A percentile compares a stretch with the other conserved stretches of the same genome.
These are phyloP conservation scores for Porcisia hertigi DNA, from an alignment of 208 protist species.

Conservation along the genomic window DNA sequence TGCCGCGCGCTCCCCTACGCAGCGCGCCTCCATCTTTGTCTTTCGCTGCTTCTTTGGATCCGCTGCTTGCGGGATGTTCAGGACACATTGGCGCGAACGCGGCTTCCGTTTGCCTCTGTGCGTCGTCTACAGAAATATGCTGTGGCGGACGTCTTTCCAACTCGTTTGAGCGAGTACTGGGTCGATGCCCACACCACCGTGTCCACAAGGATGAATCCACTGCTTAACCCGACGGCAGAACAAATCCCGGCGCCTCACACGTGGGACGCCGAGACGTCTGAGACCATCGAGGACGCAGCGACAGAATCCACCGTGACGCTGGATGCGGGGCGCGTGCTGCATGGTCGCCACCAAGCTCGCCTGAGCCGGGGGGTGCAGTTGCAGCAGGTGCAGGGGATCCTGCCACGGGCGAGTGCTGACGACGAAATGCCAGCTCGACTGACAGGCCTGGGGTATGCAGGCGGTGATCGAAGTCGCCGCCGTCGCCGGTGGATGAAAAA, in stretches of 20 bases:
- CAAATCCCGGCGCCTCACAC: slow-evolving; percentile 80
- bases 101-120: slow-evolving; percentile 50
- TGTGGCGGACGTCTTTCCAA: slow-evolving; percentile 68
- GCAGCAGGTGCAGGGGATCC: slow-evolving; percentile 48
- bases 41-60: slow-evolving; percentile 74
- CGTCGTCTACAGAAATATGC: slow-evolving; percentile 34
- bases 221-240: slow-evolving; percentile 65
- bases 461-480: slow-evolving; percentile 14
- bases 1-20: slow-evolving; percentile 58
- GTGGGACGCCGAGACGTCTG: slow-evolving; percentile 65
- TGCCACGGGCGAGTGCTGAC: slow-evolving; percentile 52
- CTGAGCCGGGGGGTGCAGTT: slow-evolving; percentile 19
- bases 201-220: slow-evolving; percentile 37
- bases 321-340: slow-evolving; percentile 21
- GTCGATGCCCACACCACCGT: slow-evolving; percentile 67
- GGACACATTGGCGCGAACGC: slow-evolving; percentile 65
- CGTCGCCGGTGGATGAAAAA: background rate
- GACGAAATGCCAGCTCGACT: slow-evolving; percentile 33
- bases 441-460: background rate
- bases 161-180: slow-evolving; percentile 55
- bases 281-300: slow-evolving; percentile 45
- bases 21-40: slow-evolving; percentile 53
- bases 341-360: slow-evolving; percentile 19
- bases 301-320: slow-evolving; percentile 33
- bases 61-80: slow-evolving; percentile 64